A percentile compares a stretch with the other conserved stretches of the same genome.
Conservation (phyloP, 768 basidiomycete genomes). For the Lactarius pseudohatsudake region DNA sequence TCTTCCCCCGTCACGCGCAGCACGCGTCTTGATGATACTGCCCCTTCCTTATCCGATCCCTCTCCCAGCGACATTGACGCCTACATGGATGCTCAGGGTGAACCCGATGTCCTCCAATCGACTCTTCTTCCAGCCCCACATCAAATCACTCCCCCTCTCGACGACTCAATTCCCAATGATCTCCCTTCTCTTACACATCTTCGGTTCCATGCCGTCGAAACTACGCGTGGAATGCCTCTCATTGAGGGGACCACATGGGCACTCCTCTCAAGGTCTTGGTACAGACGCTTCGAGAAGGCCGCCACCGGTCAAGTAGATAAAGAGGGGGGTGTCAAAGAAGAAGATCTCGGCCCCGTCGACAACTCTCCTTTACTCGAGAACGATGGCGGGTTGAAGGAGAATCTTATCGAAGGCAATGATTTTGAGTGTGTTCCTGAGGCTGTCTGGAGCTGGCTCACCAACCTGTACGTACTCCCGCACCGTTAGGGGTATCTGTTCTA, state of each 20-base stretch:
- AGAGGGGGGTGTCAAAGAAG: constrained; percentile 58
- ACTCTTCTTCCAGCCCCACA: constrained; percentile 18
- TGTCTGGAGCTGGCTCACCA: constrained; percentile 65
- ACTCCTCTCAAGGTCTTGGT: constrained; percentile 71
- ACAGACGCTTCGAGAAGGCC: constrained; percentile 70
- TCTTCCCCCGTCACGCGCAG: constrained; percentile 43
- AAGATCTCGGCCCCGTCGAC: constrained; percentile 71
- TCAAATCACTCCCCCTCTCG: constrained; percentile 1
- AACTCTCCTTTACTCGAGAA: constrained; percentile 64
- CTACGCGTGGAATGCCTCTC: constrained; percentile 50
- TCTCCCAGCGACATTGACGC: constrained; percentile 59
- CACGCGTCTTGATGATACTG: constrained; percentile 31
- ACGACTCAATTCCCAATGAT: constrained; percentile 18
- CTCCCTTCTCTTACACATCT: constrained; percentile 30
- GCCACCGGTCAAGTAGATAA: constrained; percentile 70
- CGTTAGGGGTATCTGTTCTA: constrained; percentile 7
- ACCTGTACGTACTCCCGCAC: constrained; percentile 55
- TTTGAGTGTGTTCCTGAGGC: constrained; percentile 72
- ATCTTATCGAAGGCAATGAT: constrained; percentile 61
- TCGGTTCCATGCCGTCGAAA: constrained; percentile 54
- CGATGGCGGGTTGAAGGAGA: constrained; percentile 46
- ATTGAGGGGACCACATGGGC: constrained; percentile 75
- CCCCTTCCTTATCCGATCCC: constrained; percentile 30
- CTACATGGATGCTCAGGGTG: constrained; percentile 40
- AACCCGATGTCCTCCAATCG: constrained; percentile 24